These are phyloP conservation scores for Neoascochyta sp. DNA, from an alignment of 2,329 filamentous ascomycete genomes.

Conservation along the genomic window DNA sequence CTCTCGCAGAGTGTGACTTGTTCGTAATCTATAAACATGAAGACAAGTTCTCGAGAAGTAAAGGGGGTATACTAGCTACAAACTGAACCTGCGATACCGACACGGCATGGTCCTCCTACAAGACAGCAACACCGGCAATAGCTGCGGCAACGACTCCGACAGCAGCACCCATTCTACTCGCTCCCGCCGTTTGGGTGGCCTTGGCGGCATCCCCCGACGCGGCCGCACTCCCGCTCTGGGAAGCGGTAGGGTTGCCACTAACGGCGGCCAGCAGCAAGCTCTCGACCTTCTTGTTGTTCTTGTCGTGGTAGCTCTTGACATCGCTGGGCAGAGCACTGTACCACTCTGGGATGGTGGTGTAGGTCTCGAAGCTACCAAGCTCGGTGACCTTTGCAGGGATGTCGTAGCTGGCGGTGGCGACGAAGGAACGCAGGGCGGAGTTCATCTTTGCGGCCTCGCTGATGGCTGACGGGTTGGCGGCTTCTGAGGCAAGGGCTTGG, in stretches of 20 bases:
- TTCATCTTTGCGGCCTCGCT: slow-evolving; percentile 15
- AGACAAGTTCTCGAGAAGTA: too few relatives aligned
- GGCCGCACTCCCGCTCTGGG: slow-evolving; percentile 4
- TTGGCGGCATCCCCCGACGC: slow-evolving; percentile 3
- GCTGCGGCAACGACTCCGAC: slow-evolving; percentile 18
- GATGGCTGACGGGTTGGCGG: slow-evolving; percentile 8
- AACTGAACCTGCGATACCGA: too few relatives aligned
- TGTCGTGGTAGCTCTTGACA: slow-evolving; percentile 23
- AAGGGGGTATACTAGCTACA: too few relatives aligned
- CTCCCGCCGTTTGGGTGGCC: slow-evolving; percentile 7
- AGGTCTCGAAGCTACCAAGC: slow-evolving; percentile 10
- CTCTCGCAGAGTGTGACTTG: too few relatives aligned
- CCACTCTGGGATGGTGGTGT: slow-evolving; percentile 18
- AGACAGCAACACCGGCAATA: slow-evolving; percentile 20
- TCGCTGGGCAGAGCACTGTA: slow-evolving; percentile 23
- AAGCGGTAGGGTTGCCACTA: slow-evolving; percentile 8
- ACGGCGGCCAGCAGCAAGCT: slow-evolving; percentile 14
- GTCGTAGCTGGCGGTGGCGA: slow-evolving; percentile 14
- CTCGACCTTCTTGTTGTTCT: slow-evolving; percentile 15
- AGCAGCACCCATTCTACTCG: slow-evolving; percentile 8
- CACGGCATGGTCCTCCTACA: slow-evolving; percentile 13
- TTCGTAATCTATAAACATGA: too few relatives aligned
- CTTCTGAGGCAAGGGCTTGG: slow-evolving; percentile 8
- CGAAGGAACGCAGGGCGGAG: slow-evolving; percentile 17
- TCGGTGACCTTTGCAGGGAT: slow-evolving; percentile 17